Evolutionary conservation across 2,329 filamentous ascomycete genomes (phyloP).

Genomic region (Xylariales sp.): DNA sequence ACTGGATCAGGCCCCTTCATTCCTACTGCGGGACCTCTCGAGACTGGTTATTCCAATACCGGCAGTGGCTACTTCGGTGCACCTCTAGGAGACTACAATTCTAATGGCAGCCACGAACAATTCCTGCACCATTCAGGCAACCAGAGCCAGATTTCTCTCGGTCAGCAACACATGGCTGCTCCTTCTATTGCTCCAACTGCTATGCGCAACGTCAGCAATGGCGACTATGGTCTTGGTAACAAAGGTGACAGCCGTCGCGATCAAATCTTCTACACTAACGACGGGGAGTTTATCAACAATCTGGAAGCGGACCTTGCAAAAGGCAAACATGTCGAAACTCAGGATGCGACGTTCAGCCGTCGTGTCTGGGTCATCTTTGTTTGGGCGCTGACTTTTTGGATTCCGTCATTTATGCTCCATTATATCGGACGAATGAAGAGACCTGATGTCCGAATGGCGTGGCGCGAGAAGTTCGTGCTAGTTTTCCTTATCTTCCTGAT

Average conservation of each 20-base stretch:
- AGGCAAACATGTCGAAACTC: slow-evolving; percentile 70
- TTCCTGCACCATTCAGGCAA: slow-evolving; percentile 58
- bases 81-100: slow-evolving; percentile 54
- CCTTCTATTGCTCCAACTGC: slow-evolving; percentile 60
- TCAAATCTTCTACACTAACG: slow-evolving; percentile 69
- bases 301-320: slow-evolving; percentile 76
- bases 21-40: slow-evolving; percentile 53
- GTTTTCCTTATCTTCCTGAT: slow-evolving; percentile 75
- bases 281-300: slow-evolving; percentile 62
- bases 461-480: slow-evolving; percentile 90
- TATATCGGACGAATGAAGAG: slow-evolving; percentile 91
- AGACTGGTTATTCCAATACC: slow-evolving; percentile 66
- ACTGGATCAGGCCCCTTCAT: slow-evolving; percentile 25
- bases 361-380: slow-evolving; percentile 77
- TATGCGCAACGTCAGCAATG: slow-evolving; percentile 54
- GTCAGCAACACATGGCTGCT: slow-evolving; percentile 24
- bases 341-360: slow-evolving; percentile 58
- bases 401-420: slow-evolving; percentile 80
- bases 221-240: slow-evolving; percentile 83
- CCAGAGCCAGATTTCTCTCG: slow-evolving; percentile 37
- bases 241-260: slow-evolving; percentile 79
- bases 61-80: slow-evolving; percentile 67
- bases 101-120: slow-evolving; percentile 69
- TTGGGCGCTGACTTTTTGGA: slow-evolving; percentile 90
- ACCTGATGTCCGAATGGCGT: slow-evolving; percentile 93